Evolutionary conservation across 495 filamentous ascomycete species (phyloP).

Genomic region (Clavariopsis aquatica): DNA sequence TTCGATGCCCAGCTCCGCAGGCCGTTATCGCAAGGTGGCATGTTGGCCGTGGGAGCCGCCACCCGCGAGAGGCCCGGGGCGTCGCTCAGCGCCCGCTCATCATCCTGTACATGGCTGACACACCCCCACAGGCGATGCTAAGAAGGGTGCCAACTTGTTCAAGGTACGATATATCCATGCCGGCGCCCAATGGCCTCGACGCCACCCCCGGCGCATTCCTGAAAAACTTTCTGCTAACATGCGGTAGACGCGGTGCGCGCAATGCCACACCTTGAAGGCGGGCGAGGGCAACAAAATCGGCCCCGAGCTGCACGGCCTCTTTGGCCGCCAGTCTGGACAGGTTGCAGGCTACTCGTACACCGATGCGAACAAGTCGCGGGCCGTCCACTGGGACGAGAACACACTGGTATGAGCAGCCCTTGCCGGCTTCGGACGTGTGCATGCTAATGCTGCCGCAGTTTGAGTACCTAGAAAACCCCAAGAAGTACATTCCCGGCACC

Average conservation of each 20-base stretch:
- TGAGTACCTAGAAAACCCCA: slow-evolving; percentile 87
- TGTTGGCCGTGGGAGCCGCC: slow-evolving; percentile 18
- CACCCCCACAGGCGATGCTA: slow-evolving; percentile 70
- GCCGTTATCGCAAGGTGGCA: slow-evolving; percentile 11
- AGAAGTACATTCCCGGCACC: slow-evolving; percentile 97
- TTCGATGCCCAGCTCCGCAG: neutral
- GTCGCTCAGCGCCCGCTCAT: neutral
- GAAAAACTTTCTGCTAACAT: slow-evolving; percentile 19
- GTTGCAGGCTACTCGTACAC: slow-evolving; percentile 96
- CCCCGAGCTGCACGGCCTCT: slow-evolving; percentile 94
- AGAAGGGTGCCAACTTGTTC: slow-evolving; percentile 99
- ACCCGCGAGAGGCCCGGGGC: slow-evolving; percentile 2
- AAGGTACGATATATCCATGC: slow-evolving; percentile 57
- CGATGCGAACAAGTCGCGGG: slow-evolving; percentile 98
- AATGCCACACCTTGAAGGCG: slow-evolving; percentile 92
- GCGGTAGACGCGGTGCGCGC: slow-evolving; percentile 83
- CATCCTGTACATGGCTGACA: slow-evolving; percentile 42
- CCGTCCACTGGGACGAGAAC: slow-evolving; percentile 80
- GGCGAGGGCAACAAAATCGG: slow-evolving; percentile 95
- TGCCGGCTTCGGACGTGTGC: neutral
- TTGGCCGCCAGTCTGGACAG: slow-evolving; percentile 90
- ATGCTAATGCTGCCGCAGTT: slow-evolving; percentile 51
- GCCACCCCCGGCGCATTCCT: neutral
- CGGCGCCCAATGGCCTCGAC: neutral
- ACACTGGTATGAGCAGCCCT: slow-evolving; percentile 66